Base-by-base conservation (phyloP, 2,329 filamentous ascomycete genomes). In the Grosmannia huntii region DNA sequence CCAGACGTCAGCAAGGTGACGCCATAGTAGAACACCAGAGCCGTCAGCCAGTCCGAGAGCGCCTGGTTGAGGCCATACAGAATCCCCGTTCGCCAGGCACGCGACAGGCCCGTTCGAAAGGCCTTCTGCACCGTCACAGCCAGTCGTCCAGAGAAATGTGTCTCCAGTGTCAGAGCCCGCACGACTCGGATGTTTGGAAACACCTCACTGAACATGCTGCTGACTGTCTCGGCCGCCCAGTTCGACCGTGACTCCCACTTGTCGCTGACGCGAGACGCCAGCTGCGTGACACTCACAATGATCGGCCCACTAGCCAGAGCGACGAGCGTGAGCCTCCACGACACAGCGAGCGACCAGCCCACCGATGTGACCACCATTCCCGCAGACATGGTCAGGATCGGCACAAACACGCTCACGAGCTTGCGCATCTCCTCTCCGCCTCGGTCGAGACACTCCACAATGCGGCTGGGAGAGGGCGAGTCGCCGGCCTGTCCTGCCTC, bases 371-470 rank as follows among this genome's bases (percentile, higher is more conserved):
- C 59, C 21, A 88, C 76, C 78, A 95, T 91, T 56, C 82, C 71
- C 0, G 76, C 67, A 4, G 87, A 84, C 11, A 86, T 81, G 16
- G 91, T 75, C 0, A 86, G 70, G 57, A 87, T 82, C 1, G 87
- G 86, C 0, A 85, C 77, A 66, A 96, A 95, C 1, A 87, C 81
- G 2, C 88, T 87, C 0, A 95, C 77, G 0, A 97, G 73, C 64
- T 89, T 90, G 10, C 88, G 81, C 81, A 94, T 91, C 67, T 96
- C 90, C 68, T 97, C 90, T 0, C 86, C 87, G 65, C 89, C 88
- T 19, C 86, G 81, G 65, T 95, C 89, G 0, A 97, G 77, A 51
- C 80, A 86, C 60, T 89, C 84, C 0, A 78, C 83, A 49, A 97
- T 76, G 2, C 77, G 76, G 0, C 76, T 75, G 0, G 86, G 73